A percentile compares a stretch with the other conserved stretches of the same genome.
phyloP scores from a whole-genome alignment of 208 protist species.

The Angomonas deanei region DNA sequence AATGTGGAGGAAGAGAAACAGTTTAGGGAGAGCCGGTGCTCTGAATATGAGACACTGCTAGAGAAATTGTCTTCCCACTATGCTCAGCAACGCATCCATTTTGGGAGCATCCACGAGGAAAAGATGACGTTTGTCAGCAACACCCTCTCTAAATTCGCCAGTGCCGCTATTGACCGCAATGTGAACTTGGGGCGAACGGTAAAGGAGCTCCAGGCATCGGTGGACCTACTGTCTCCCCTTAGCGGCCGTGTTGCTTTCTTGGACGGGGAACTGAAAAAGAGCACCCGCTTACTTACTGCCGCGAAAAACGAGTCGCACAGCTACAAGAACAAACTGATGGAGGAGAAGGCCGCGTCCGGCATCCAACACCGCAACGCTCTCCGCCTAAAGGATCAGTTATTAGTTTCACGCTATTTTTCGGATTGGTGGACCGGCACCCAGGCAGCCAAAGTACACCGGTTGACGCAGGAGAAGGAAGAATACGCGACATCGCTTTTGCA shows the following conservation, averaged over 20 bases:
- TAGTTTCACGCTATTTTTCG: too few species aligned
- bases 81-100: background rate
- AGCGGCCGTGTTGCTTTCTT: background rate
- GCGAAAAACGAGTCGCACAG: background rate
- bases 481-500: too few species aligned
- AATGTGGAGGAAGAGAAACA: background rate
- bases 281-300: too few species aligned
- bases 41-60: background rate
- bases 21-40: background rate
- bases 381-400: too few species aligned
- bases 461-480: too few species aligned
- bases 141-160: background rate
- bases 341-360: too few species aligned
- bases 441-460: too few species aligned
- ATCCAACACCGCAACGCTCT: too few species aligned
- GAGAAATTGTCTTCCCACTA: background rate
- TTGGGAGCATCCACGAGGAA: background rate
- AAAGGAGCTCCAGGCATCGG: background rate
- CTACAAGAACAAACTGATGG: background rate
- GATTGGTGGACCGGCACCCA: too few species aligned
- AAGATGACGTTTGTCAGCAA: background rate
- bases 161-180: conserved; percentile 1
- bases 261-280: background rate
- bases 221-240: background rate
- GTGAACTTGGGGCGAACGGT: background rate